Evolutionary conservation across 495 filamentous ascomycete genomes (phyloP), one percentile per base, ranked within the genome.

Genomic region (Penicillium mononematosum): DNA sequence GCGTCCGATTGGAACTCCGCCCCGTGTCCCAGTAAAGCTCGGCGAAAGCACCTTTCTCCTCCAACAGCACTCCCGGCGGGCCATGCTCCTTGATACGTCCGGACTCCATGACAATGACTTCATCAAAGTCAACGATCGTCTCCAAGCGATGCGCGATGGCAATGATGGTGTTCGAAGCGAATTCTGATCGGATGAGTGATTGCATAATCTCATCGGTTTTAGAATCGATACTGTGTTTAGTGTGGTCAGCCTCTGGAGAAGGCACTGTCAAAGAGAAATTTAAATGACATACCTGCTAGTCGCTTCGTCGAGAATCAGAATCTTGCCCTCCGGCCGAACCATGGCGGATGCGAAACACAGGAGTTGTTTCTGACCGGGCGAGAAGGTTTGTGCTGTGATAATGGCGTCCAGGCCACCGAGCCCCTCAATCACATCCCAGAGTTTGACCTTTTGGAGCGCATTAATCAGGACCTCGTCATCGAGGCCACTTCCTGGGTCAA

Each of bases 31-130:
- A 31, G 43, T 51, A 51, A 36, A 51, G 48, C 17, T 38, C 48
- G 17, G 48, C 29, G 31, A 51, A 51, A 12, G 27, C 25, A 24
- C 48, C 31, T 19, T 51, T 38, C 29, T 38, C 8, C 36, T 34
- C 31, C 48, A 51, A 27, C 5, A 51, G 48, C 34, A 17, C 16
- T 20, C 31, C 17, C 31, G 48, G 48, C n/a, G 25, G 31, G 25
- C 48, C 48, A 31, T 51, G 25, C 20, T 51, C 48, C 27, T 36
- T 41, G 34, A 52, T 42, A 31, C 17, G 50, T 5, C 50, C 50
- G 14, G 9, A 7, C 32, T 52, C 50, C n/a, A 52, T 39, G 7
- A 52, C 50, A 41, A 41, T 22, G 12, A 52, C 50, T n/a, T 25
- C 17, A 34, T 52, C 50, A 32, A 52, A 52, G 17, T 52, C 50